Base-by-base conservation (phyloP, 1,284 basidiomycete genomes). In the Afroboletus lepidellus region DNA sequence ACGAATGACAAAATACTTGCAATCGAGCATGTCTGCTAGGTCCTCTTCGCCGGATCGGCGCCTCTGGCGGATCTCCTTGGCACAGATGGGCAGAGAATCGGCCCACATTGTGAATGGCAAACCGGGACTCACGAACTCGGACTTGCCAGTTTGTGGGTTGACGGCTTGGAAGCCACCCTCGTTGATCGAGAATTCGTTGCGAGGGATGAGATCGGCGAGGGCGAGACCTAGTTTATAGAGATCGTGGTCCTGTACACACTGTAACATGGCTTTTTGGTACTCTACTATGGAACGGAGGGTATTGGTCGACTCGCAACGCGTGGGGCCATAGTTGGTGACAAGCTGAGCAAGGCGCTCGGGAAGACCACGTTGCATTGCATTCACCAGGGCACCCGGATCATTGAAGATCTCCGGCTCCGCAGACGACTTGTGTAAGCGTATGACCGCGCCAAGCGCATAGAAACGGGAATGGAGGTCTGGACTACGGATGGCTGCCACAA, bases 71-170 rank as follows among this genome's bases (percentile, higher is more conserved):
- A 84, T 74, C 13, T 75, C 80, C 36, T 72, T 71, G 11, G 81
- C 80, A 59, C 80, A 81, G 27, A 72, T 62, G 8, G 83, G 81
- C 8, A 85, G 67, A 0, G 81, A 68, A 55, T 85, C 82, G 16
- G 65, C 60, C 77, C 77, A 87, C 65, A 72, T 73, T 32, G 57
- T 74, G 69, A 86, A 86, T 0, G 83, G 83, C 15, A 85, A 67
- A 3, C 80, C 83, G 25, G 74, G 44, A 53, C 77, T 75, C 1
- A 62, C 30, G 11, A 69, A 59, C 55, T 77, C 74, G 6, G 62
- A 33, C 42, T 56, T 63, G 0, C 80, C 78, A 0, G 77, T 80
- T 5, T 54, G 55, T 5, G 69, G 68, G 52, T 83, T 71, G 42
- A 75, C 57, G 0, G 66, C 57, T 57, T 81, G 72, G 66, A 78